These are phyloP conservation scores for Wickerhamiella brachini DNA, from an alignment of 805 yeast species.

Conservation along the genomic window DNA sequence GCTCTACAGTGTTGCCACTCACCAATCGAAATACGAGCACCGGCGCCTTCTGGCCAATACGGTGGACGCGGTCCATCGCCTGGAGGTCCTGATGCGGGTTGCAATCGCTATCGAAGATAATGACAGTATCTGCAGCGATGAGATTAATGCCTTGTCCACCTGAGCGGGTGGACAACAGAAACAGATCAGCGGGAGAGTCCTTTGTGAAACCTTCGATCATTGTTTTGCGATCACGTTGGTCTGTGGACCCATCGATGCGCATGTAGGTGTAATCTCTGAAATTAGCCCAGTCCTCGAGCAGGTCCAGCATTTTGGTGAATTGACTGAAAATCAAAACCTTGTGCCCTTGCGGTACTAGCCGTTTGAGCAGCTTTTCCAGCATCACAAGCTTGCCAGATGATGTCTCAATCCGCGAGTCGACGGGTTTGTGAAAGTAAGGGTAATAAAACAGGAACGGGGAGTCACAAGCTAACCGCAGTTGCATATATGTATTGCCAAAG, in stretches of 20 bases:
- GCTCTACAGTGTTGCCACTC: constrained; percentile 69
- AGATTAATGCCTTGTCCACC: constrained; percentile 91
- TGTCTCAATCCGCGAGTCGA: constrained; percentile 31
- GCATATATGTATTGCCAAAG: constrained; percentile 64
- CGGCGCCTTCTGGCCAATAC: constrained; percentile 82
- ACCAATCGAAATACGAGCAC: constrained; percentile 71
- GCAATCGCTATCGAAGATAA: constrained; percentile 89
- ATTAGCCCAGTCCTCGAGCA: constrained; percentile 61
- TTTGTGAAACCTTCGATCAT: constrained; percentile 42
- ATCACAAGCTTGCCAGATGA: constrained; percentile 64
- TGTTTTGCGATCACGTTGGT: constrained; percentile 50
- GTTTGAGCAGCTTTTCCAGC: constrained; percentile 46
- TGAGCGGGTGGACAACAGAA: constrained; percentile 77
- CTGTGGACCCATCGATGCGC: constrained; percentile 65
- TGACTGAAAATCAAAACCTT: constrained; percentile 77
- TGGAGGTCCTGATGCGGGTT: constrained; percentile 94
- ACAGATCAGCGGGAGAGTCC: constrained; percentile 31
- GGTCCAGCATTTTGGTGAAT: constrained; percentile 69
- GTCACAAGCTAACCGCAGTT: constrained; percentile 68
- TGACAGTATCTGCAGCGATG: constrained; percentile 77
- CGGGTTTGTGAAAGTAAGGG: constrained; percentile 48
- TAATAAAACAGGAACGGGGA: constrained; percentile 75
- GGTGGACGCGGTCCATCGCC: constrained; percentile 89
- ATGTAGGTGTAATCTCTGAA: constrained; percentile 33
- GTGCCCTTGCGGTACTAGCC: constrained; percentile 38